Conservation (phyloP, 768 basidiomycete species). For the Leucocoprinus leucothites region DNA sequence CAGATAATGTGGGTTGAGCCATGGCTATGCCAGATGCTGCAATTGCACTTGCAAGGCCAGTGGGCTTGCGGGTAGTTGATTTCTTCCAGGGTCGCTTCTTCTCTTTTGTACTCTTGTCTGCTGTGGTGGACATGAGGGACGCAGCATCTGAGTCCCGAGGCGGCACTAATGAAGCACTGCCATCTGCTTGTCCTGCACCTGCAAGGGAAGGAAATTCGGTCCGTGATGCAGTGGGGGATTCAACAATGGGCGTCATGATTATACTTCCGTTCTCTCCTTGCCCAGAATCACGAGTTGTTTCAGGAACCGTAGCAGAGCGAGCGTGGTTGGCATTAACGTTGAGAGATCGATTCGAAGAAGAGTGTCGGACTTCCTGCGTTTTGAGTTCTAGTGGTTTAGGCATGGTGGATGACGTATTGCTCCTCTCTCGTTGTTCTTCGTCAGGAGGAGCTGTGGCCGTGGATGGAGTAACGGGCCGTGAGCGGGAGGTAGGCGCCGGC, state of each 20-base stretch:
- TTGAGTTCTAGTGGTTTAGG: neutral
- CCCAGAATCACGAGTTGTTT: conserved; percentile 14
- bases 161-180: conserved; percentile 8
- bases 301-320: conserved; percentile 28
- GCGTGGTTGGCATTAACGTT: conserved; percentile 16
- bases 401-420: conserved; percentile 11
- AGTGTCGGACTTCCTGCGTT: conserved; percentile 2
- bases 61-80: conserved; percentile 43
- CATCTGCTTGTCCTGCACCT: conserved; percentile 13
- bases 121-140: conserved; percentile 21
- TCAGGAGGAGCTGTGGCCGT: neutral
- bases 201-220: conserved; percentile 21
- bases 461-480: neutral
- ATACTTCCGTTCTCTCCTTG: conserved; percentile 11
- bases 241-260: conserved; percentile 33
- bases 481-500: neutral
- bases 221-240: conserved; percentile 42
- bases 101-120: conserved; percentile 19
- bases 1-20: conserved; percentile 50
- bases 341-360: conserved; percentile 7
- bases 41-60: conserved; percentile 64
- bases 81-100: conserved; percentile 44
- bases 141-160: conserved; percentile 20
- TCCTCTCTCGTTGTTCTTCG: neutral
- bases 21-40: conserved; percentile 67